Percentiles rank a stretch among this genome's conserved stretches.
These are phyloP conservation scores for Boletus semigastroideus DNA, from an alignment of 1,284 basidiomycete genomes.

Conservation along the genomic window DNA sequence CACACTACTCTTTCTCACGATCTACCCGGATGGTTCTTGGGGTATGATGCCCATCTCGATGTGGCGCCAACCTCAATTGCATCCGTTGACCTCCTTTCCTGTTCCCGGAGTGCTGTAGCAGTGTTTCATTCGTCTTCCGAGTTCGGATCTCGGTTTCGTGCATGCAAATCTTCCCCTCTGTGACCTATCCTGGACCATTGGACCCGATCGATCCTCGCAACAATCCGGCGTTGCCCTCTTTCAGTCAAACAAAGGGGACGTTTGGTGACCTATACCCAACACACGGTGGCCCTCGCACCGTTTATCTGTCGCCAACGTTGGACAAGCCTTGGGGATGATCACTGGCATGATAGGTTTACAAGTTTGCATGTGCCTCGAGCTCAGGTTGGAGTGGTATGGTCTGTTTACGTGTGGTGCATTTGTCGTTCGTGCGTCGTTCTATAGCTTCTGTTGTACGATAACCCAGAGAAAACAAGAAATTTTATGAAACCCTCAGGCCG, in stretches of 20 bases:
- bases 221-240: not conserved
- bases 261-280: not conserved
- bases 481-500: too few species aligned
- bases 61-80: slow-evolving; percentile 6
- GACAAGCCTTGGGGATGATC: not conserved
- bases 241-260: not conserved
- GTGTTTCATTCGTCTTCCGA: slow-evolving; percentile 13
- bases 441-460: slow-evolving; percentile 14
- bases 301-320: not conserved
- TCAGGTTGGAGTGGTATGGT: slow-evolving; percentile 10
- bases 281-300: not conserved
- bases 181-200: not conserved
- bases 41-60: slow-evolving; percentile 15
- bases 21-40: slow-evolving; percentile 8
- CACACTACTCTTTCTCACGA: not conserved
- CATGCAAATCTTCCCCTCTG: slow-evolving; percentile 8
- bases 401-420: slow-evolving; percentile 7
- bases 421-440: slow-evolving; percentile 9
- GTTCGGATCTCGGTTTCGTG: slow-evolving; percentile 11
- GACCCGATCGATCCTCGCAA: not conserved
- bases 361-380: slow-evolving; percentile 11
- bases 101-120: slow-evolving; percentile 1
- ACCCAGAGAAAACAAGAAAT: slow-evolving; percentile 16
- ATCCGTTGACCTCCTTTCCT: slow-evolving; percentile 7
- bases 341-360: not conserved